These are phyloP conservation scores for Flaveria brownii DNA, from an alignment of 129 eudicot species.

Conservation along the genomic window DNA sequence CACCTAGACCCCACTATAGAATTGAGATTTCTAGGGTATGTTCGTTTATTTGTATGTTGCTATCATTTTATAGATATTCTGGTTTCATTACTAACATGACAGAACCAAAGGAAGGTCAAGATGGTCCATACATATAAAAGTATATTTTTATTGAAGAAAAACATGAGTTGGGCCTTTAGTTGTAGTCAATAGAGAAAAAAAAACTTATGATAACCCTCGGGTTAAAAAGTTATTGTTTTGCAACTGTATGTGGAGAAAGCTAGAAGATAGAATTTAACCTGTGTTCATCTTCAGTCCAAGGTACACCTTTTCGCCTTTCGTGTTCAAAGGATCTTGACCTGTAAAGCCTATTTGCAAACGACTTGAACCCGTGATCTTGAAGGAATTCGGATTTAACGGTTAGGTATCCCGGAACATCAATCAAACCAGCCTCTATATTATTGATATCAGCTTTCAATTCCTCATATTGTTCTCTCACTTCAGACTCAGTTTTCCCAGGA, in stretches of 20 bases:
- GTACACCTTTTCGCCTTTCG: conserved; percentile 86
- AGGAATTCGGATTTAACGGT: conserved; percentile 53
- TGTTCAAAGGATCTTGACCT: conserved; percentile 58
- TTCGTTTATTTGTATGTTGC: background rate
- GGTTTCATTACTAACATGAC: no score
- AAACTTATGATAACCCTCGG: no score
- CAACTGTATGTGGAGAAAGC: no score
- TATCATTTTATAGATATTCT: background rate
- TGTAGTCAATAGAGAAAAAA: no score
- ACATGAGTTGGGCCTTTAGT: no score
- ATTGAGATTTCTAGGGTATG: no score
- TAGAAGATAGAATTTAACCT: conserved; percentile 44
- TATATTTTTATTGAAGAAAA: no score
- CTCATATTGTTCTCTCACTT: conserved; percentile 76
- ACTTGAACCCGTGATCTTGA: conserved; percentile 44
- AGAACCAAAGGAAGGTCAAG: no score
- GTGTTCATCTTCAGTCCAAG: conserved; percentile 99
- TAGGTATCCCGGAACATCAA: conserved; percentile 62
- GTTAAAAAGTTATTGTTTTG: no score
- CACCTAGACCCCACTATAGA: no score
- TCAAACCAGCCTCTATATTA: conserved; percentile 78
- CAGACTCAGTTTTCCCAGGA: conserved; percentile 81
- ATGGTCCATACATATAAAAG: no score
- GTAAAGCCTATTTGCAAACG: conserved; percentile 50
- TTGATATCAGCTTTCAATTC: conserved; percentile 71